These are phyloP conservation scores for Aurifilum marmelostoma DNA, from an alignment of 2,329 filamentous ascomycete species.

Conservation along the genomic window DNA sequence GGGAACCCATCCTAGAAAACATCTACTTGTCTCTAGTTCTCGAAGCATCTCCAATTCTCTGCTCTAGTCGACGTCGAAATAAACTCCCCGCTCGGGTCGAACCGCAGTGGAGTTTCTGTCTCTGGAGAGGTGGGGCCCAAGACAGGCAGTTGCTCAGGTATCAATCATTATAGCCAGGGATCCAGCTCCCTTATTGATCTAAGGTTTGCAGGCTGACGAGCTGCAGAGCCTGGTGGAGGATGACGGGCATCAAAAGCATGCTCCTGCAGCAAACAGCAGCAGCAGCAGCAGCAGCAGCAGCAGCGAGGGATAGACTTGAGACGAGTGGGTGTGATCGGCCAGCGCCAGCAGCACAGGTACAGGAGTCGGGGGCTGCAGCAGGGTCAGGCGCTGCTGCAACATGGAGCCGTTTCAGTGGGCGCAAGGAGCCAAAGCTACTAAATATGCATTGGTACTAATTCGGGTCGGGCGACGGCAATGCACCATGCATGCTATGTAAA, in stretches of 20 bases:
- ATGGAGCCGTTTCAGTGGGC: not conserved
- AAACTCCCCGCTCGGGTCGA: conserved; percentile 13
- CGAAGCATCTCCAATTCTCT: not conserved
- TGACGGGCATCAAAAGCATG: too few species aligned
- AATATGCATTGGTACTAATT: too few species aligned
- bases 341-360: not conserved
- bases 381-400: not conserved
- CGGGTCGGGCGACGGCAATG: too few species aligned
- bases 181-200: not conserved
- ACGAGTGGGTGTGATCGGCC: not conserved
- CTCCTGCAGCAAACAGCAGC: too few species aligned
- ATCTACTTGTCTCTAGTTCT: too few species aligned
- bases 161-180: not conserved
- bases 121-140: not conserved
- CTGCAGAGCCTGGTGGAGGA: not conserved
- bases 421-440: not conserved
- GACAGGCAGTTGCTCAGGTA: not conserved
- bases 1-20: too few species aligned
- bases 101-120: conserved; percentile 9
- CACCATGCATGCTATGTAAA: not conserved
- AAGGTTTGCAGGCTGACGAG: not conserved
- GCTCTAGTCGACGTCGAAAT: not conserved
- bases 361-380: not conserved
- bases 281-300: too few species aligned
- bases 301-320: not conserved